A percentile compares a stretch with the other conserved stretches of the same genome.
phyloP scores from a whole-genome alignment of 805 yeast species.

The Suhomyces prunicola region DNA sequence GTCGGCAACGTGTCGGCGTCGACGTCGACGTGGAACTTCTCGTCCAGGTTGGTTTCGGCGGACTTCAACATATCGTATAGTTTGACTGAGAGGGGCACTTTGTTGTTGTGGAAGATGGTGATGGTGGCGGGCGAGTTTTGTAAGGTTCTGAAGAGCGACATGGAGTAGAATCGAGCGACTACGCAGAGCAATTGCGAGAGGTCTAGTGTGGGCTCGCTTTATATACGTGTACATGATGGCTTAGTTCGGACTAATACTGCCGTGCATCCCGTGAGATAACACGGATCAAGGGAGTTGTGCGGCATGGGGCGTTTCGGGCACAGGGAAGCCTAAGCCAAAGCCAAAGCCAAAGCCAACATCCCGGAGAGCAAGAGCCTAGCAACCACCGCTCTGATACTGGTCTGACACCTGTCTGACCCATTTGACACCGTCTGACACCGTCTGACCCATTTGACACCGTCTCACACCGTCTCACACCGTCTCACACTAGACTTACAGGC shows the following conservation, averaged over 20 bases:
- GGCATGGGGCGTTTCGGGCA: neutral
- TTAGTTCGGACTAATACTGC: slow-evolving; percentile 3
- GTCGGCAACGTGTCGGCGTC: slow-evolving; percentile 41
- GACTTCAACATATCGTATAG: slow-evolving; percentile 29
- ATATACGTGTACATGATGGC: neutral
- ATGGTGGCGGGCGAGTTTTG: slow-evolving; percentile 42
- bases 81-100: slow-evolving; percentile 29
- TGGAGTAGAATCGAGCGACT: no score
- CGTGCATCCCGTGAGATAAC: slow-evolving; percentile 1
- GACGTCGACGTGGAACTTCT: slow-evolving; percentile 34
- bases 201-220: neutral
- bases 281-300: slow-evolving; percentile 1
- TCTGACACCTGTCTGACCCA: no score
- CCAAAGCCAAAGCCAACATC: no score
- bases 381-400: no score
- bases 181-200: neutral
- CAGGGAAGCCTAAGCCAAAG: neutral
- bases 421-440: no score
- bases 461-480: no score
- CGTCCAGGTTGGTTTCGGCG: slow-evolving; percentile 30
- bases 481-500: no score
- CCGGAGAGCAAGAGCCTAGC: no score
- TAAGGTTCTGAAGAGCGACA: slow-evolving; percentile 42
- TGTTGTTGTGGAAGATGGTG: slow-evolving; percentile 39
- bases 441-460: no score